Evolutionary conservation across 257 asterid genomes (phyloP).

Genomic region (Hygrophila difformis): DNA sequence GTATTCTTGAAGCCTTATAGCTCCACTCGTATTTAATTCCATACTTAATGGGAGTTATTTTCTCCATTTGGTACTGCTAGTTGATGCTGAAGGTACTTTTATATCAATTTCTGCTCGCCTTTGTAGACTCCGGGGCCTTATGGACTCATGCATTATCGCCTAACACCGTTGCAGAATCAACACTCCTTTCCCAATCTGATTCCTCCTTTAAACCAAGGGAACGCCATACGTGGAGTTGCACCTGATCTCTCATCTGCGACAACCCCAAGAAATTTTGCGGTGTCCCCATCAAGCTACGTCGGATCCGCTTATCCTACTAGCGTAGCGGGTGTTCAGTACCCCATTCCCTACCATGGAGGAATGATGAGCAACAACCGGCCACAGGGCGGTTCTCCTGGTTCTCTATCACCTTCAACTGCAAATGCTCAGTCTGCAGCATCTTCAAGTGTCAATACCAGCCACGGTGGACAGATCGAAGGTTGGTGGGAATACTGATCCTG

Average conservation of each 20-base stretch:
- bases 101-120: slow-evolving; percentile 26
- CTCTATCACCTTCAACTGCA: slow-evolving; percentile 50
- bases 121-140: slow-evolving; percentile 77
- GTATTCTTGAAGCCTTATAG: slow-evolving; percentile 7
- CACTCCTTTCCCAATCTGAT: slow-evolving; percentile 49
- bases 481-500: neutral
- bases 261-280: slow-evolving; percentile 56
- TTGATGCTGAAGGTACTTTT: slow-evolving; percentile 19
- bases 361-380: slow-evolving; percentile 36
- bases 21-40: neutral
- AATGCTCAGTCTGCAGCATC: slow-evolving; percentile 71
- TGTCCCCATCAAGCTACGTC: slow-evolving; percentile 49
- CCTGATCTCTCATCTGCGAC: slow-evolving; percentile 63
- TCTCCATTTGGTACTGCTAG: neutral
- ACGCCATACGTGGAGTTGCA: slow-evolving; percentile 46
- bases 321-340: slow-evolving; percentile 65
- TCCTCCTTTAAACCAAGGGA: slow-evolving; percentile 63
- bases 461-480: slow-evolving; percentile 89
- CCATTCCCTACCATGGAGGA: slow-evolving; percentile 60
- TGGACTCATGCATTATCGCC: slow-evolving; percentile 85
- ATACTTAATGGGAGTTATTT: slow-evolving; percentile 6
- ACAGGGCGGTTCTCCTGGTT: slow-evolving; percentile 43
- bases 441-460: slow-evolving; percentile 67
- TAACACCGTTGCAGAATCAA: slow-evolving; percentile 67
- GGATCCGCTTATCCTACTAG: slow-evolving; percentile 62